A percentile compares a stretch with the other conserved stretches of the same genome.
Evolutionary conservation across 352 stramenopile genomes (phyloP).

Genomic region (Globisporangium perplexum): DNA sequence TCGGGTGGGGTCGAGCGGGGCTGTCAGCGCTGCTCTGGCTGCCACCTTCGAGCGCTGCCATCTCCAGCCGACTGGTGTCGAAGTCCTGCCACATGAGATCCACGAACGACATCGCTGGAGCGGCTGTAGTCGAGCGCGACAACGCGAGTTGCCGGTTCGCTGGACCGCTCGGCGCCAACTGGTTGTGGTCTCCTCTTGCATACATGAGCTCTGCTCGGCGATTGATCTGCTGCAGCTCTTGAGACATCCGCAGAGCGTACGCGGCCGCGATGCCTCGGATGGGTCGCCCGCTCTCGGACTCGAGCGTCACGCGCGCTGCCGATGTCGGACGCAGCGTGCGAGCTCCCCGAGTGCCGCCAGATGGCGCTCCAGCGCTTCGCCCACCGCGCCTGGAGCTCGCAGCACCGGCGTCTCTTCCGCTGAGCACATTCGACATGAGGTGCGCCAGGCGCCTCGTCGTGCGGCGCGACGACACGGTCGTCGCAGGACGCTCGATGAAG

Average conservation of each 20-base stretch:
- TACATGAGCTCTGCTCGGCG: constrained; percentile 69
- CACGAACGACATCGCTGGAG: constrained; percentile 11
- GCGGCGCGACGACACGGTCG: constrained; percentile 55
- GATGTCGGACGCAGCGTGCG: constrained; percentile 1
- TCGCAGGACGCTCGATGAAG: constrained; percentile 40
- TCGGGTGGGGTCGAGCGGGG: not conserved
- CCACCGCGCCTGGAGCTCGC: constrained; percentile 1
- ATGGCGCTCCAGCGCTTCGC: constrained; percentile 5
- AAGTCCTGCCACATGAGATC: constrained; percentile 67
- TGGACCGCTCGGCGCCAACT: constrained; percentile 28
- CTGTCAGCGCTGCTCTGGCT: not conserved
- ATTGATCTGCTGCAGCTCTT: constrained; percentile 70
- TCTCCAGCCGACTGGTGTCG: constrained; percentile 38
- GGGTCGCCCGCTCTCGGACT: constrained; percentile 29
- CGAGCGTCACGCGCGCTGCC: constrained; percentile 17
- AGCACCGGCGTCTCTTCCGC: constrained; percentile 9
- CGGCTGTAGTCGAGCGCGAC: constrained; percentile 22
- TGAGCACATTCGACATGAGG: constrained; percentile 70
- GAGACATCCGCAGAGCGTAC: constrained; percentile 74
- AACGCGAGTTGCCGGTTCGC: constrained; percentile 12
- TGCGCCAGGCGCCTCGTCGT: constrained; percentile 54
- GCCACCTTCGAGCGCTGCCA: constrained; percentile 12
- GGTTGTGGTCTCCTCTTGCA: constrained; percentile 47
- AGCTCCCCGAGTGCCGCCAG: constrained; percentile 2
- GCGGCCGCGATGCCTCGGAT: constrained; percentile 56